Evolutionary conservation across 1,284 basidiomycete species (phyloP).

Genomic region (Xanthoconium separans): DNA sequence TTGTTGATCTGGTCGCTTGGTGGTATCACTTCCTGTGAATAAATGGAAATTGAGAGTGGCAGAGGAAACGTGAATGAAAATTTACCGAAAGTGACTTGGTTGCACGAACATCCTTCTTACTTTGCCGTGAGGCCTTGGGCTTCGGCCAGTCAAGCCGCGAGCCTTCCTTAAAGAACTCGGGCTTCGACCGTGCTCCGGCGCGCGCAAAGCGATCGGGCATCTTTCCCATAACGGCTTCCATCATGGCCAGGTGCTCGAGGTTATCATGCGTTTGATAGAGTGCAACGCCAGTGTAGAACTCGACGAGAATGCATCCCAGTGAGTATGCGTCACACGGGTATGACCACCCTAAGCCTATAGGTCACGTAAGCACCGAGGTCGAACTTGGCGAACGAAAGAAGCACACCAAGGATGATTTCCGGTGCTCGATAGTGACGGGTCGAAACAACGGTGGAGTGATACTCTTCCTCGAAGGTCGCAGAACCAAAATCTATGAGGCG

Average conservation of each 20-base stretch:
- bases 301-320: slow-evolving; percentile 97
- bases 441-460: slow-evolving; percentile 96
- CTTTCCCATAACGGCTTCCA: slow-evolving; percentile 98
- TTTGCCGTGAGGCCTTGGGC: slow-evolving; percentile 81
- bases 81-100: slow-evolving; percentile 78
- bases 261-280: slow-evolving; percentile 99
- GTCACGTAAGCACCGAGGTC: slow-evolving; percentile 13
- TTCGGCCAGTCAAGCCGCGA: slow-evolving; percentile 91
- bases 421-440: slow-evolving; percentile 99
- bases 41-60: slow-evolving; percentile 12
- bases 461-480: slow-evolving; percentile 97
- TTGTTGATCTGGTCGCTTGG: slow-evolving; percentile 68
- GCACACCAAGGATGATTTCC: slow-evolving; percentile 94
- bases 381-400: background rate
- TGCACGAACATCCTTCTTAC: slow-evolving; percentile 90
- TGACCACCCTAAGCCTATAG: slow-evolving; percentile 91
- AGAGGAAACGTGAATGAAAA: slow-evolving; percentile 14
- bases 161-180: slow-evolving; percentile 91
- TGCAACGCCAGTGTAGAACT: slow-evolving; percentile 97
- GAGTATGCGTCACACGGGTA: slow-evolving; percentile 99
- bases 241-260: slow-evolving; percentile 99
- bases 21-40: slow-evolving; percentile 77
- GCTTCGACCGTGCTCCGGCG: slow-evolving; percentile 71
- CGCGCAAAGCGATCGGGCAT: slow-evolving; percentile 87
- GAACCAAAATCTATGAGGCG: slow-evolving; percentile 98